Conservation (phyloP, 331 rosid species). For the Telfairia occidentalis region DNA sequence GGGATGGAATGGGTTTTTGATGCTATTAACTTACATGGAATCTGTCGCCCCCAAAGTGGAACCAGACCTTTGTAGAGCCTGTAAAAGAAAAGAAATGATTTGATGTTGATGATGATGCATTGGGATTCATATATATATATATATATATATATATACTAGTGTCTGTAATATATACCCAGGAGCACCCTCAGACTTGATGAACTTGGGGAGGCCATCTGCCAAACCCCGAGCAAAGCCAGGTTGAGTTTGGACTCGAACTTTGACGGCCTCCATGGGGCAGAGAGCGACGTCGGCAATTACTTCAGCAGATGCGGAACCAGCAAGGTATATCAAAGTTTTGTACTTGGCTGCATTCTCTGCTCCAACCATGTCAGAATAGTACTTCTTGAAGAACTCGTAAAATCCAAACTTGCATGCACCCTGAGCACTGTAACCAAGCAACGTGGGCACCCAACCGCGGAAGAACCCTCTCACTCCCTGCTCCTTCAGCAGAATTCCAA, state of each 20-base stretch:
- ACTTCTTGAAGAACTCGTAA: slow-evolving; percentile 83
- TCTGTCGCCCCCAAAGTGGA: slow-evolving; percentile 94
- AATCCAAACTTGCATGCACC: slow-evolving; percentile 84
- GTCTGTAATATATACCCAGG: slow-evolving; percentile 32
- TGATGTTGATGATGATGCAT: no score
- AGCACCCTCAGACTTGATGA: slow-evolving; percentile 56
- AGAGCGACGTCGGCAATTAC: slow-evolving; percentile 65
- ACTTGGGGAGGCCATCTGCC: slow-evolving; percentile 64
- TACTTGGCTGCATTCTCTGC: slow-evolving; percentile 65
- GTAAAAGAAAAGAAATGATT: no score
- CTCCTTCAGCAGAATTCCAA: slow-evolving; percentile 53
- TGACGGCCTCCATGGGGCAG: slow-evolving; percentile 85
- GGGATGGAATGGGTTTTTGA: neutral
- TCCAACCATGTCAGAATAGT: slow-evolving; percentile 74
- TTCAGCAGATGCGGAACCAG: slow-evolving; percentile 85
- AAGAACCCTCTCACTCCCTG: slow-evolving; percentile 67
- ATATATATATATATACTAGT: no score
- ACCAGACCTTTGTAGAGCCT: slow-evolving; percentile 70
- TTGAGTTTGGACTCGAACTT: slow-evolving; percentile 87
- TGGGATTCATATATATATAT: no score
- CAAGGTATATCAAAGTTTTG: slow-evolving; percentile 67
- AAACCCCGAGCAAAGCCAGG: slow-evolving; percentile 78
- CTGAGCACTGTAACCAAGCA: slow-evolving; percentile 71
- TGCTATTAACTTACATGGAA: slow-evolving; percentile 62
- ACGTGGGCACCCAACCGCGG: slow-evolving; percentile 76